These are phyloP conservation scores for Aspergillus tubingensis DNA, from an alignment of 2,329 filamentous ascomycete genomes.

Conservation along the genomic window DNA sequence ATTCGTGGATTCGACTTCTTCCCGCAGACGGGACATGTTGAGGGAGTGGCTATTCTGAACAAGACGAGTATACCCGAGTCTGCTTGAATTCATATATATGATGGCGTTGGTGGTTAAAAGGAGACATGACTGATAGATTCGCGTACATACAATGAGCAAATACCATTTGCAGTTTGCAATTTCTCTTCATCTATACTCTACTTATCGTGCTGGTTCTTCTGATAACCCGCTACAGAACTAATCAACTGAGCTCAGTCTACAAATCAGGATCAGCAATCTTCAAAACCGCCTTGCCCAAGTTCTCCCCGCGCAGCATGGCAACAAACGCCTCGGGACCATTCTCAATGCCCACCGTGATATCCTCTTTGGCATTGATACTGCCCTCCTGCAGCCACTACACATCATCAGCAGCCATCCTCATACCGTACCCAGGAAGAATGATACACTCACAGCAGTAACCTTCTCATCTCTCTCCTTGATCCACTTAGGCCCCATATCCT, in stretches of 20 bases:
- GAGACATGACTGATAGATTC: too few relatives aligned
- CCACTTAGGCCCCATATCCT: conserved; percentile 68
- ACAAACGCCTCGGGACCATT: conserved; percentile 72
- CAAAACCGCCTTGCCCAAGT: conserved; percentile 83
- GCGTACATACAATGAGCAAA: not conserved
- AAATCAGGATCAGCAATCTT: conserved; percentile 45
- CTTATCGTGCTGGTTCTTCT: too few relatives aligned
- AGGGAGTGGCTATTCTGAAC: conserved; percentile 63
- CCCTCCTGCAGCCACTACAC: conserved; percentile 75
- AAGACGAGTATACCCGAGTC: conserved; percentile 22
- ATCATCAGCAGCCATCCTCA: conserved; percentile 20
- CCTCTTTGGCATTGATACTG: conserved; percentile 68
- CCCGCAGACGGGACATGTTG: conserved; percentile 75
- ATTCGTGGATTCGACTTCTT: conserved; percentile 96
- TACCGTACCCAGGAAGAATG: too few relatives aligned
- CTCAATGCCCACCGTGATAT: conserved; percentile 74
- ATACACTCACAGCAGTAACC: conserved; percentile 40
- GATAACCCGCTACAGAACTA: too few relatives aligned
- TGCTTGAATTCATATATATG: not conserved
- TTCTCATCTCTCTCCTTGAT: conserved; percentile 71
- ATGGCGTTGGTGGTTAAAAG: not conserved
- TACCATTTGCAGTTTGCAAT: not conserved
- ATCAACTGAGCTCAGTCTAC: not conserved
- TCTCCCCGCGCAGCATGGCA: conserved; percentile 73
- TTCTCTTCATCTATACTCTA: too few relatives aligned